Conservation (phyloP, 148 eudicot species). For the Fagopyrum esculentum region DNA sequence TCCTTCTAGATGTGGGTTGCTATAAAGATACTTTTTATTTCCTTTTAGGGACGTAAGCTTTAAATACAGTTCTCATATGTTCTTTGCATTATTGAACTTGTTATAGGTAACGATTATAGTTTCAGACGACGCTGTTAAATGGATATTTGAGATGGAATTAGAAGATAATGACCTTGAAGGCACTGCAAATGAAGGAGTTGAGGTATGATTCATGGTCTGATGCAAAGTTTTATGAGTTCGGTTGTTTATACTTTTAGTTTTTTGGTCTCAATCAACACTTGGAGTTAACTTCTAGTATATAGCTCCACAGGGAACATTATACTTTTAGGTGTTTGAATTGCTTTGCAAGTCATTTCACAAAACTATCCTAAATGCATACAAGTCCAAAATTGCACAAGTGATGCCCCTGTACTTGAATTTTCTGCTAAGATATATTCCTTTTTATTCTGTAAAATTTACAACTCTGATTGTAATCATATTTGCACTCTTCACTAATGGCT, state of each 20-base stretch:
- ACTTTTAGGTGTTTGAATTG: constrained; percentile 60
- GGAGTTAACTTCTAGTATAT: constrained; percentile 12
- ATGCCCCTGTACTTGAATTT: background rate
- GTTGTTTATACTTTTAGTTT: background rate
- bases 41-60: background rate
- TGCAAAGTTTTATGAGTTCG: background rate
- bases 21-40: background rate
- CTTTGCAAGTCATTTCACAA: constrained; percentile 72
- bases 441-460: background rate
- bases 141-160: constrained; percentile 88
- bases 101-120: constrained; percentile 67
- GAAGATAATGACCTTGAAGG: constrained; percentile 56
- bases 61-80: background rate
- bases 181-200: constrained; percentile 39
- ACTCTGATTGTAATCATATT: too few relatives aligned
- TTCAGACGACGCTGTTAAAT: constrained; percentile 64
- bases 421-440: too few relatives aligned
- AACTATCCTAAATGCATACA: constrained; percentile 72
- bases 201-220: constrained; percentile 33
- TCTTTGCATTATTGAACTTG: background rate
- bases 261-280: constrained; percentile 4
- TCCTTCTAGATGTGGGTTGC: constrained; percentile 88
- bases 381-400: constrained; percentile 97
- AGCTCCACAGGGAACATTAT: constrained; percentile 40
- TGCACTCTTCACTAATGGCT: background rate